Conservation (phyloP, 192 early-diverging fungal species). For the Spizellomyces sp. region DNA sequence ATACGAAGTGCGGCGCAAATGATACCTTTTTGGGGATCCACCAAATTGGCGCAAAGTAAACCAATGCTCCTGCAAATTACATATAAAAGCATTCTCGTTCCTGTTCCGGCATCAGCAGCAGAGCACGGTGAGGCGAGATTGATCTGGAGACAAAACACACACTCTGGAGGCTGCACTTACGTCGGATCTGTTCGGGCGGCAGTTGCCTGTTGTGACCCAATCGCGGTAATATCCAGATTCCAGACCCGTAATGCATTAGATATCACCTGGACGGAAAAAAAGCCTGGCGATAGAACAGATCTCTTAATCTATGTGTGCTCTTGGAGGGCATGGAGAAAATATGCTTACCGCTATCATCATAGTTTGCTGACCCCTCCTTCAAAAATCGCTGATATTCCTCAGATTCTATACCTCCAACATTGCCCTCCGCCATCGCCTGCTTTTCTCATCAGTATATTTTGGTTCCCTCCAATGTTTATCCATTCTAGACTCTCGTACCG, state of each 20-base stretch:
- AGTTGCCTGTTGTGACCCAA: slow-evolving; percentile 48
- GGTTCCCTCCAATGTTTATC: neutral
- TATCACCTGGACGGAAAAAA: slow-evolving; percentile 75
- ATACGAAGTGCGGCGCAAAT: too few species aligned
- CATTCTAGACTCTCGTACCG: slow-evolving; percentile 20
- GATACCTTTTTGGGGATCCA: slow-evolving; percentile 38
- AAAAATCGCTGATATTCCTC: slow-evolving; percentile 28
- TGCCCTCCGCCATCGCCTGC: slow-evolving; percentile 37
- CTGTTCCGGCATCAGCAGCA: neutral
- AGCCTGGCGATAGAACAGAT: slow-evolving; percentile 43
- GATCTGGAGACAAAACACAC: neutral
- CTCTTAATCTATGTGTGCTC: neutral
- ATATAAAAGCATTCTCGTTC: slow-evolving; percentile 67
- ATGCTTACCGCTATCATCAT: slow-evolving; percentile 44
- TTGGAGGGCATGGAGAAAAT: neutral
- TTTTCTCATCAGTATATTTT: neutral
- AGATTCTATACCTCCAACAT: slow-evolving; percentile 21
- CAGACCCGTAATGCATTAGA: slow-evolving; percentile 57
- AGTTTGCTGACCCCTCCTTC: slow-evolving; percentile 43
- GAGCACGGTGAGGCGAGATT: neutral
- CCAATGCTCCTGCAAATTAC: slow-evolving; percentile 66
- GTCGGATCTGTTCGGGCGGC: slow-evolving; percentile 55
- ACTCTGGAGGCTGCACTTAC: slow-evolving; percentile 30
- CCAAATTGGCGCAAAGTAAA: slow-evolving; percentile 73
- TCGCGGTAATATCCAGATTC: slow-evolving; percentile 60